These are phyloP conservation scores for Aspergillus caelatus DNA, from an alignment of 2,329 filamentous ascomycete genomes.

Conservation along the genomic window DNA sequence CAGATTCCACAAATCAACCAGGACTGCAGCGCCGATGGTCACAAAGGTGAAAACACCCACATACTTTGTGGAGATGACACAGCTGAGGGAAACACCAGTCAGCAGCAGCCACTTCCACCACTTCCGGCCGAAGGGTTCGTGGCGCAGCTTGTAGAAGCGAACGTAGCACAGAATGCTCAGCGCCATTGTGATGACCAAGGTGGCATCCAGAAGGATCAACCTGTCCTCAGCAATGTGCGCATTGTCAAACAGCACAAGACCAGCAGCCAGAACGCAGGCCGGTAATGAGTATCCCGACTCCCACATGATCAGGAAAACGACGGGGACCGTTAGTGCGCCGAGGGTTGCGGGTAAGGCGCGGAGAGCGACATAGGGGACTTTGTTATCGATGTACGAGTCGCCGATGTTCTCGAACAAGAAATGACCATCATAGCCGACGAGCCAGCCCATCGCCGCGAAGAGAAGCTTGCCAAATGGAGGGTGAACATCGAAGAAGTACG, in stretches of 20 bases:
- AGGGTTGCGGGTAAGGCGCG: constrained; percentile 89
- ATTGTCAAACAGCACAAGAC: constrained; percentile 91
- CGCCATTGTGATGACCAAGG: constrained; percentile 93
- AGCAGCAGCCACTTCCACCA: constrained; percentile 99
- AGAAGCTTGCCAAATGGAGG: constrained; percentile 97
- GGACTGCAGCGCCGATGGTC: constrained; percentile 90
- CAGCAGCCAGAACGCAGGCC: constrained; percentile 82
- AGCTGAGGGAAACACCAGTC: constrained; percentile 91
- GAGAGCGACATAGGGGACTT: constrained; percentile 95
- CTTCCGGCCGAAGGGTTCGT: constrained; percentile 86
- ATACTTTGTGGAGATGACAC: constrained; percentile 98
- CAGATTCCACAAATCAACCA: constrained; percentile 93
- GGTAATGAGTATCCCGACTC: constrained; percentile 97
- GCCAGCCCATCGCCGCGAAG: constrained; percentile 95
- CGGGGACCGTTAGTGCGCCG: constrained; percentile 89
- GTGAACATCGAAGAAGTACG: constrained; percentile 99
- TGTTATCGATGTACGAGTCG: constrained; percentile 95
- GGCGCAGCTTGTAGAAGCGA: constrained; percentile 94
- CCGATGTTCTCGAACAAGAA: constrained; percentile 99
- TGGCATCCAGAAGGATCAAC: constrained; percentile 91
- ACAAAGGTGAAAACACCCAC: constrained; percentile 96
- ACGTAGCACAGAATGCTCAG: constrained; percentile 92
- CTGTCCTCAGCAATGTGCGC: constrained; percentile 96
- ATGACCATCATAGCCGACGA: constrained; percentile 93
- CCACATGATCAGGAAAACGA: constrained; percentile 98